Conservation (phyloP, 2,329 filamentous ascomycete genomes). For the Epichloe glyceriae region DNA sequence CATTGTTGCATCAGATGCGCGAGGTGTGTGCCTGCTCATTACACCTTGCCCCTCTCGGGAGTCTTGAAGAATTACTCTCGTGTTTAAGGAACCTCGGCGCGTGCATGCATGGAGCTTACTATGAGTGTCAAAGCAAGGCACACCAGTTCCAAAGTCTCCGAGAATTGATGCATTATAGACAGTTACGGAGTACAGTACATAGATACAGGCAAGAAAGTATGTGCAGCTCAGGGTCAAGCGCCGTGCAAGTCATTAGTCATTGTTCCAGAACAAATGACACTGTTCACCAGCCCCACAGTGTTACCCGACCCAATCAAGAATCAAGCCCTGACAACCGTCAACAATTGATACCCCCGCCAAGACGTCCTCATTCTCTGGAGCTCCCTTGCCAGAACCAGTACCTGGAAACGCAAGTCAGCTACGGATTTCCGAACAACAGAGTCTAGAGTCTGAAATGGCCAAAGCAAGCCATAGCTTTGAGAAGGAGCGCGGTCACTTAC, state of each 20-base stretch:
- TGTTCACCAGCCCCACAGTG: too few relatives aligned
- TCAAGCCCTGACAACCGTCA: too few relatives aligned
- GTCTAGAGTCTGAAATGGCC: background rate
- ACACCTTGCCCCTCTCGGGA: background rate
- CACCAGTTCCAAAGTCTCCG: background rate
- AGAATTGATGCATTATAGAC: background rate
- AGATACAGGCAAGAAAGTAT: too few relatives aligned
- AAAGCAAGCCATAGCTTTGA: background rate
- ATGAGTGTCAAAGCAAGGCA: too few relatives aligned
- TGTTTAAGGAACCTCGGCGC: conserved; percentile 23
- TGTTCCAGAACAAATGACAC: too few relatives aligned
- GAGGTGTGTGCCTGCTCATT: conserved; percentile 9
- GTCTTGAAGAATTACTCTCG: conserved; percentile 20
- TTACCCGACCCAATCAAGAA: too few relatives aligned
- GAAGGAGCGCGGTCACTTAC: conserved; percentile 41
- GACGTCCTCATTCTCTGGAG: background rate
- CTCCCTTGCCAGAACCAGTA: conserved; percentile 25
- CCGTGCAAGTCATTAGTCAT: too few relatives aligned
- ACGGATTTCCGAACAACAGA: background rate
- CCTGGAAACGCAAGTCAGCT: conserved; percentile 11
- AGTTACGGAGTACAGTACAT: too few relatives aligned
- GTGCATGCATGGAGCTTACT: conserved; percentile 6
- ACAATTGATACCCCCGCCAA: too few relatives aligned
- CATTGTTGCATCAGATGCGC: conserved; percentile 22
- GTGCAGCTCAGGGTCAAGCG: too few relatives aligned